Evolutionary conservation across 495 filamentous ascomycete genomes (phyloP).

Genomic region (Penicillium egyptiacum): DNA sequence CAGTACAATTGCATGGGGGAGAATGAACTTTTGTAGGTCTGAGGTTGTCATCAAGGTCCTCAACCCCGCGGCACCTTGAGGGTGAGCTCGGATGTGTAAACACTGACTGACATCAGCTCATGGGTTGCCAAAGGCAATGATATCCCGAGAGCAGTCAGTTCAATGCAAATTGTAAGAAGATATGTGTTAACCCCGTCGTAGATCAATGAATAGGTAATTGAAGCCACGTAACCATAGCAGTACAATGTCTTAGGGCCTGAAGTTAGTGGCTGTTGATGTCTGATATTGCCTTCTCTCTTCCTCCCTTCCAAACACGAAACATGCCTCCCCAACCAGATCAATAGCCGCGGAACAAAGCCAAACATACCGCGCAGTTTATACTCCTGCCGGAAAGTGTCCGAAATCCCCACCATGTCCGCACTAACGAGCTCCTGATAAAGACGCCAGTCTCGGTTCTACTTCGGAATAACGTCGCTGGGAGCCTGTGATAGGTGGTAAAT

Average conservation of each 20-base stretch:
- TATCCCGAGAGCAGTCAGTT: not conserved
- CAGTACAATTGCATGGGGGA: not conserved
- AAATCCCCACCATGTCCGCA: not conserved
- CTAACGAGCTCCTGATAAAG: not conserved
- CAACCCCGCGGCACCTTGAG: constrained; percentile 22
- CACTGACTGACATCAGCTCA: not conserved
- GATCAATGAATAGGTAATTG: not conserved
- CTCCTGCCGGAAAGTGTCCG: not conserved
- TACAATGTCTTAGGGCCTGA: not conserved
- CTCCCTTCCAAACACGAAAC: not conserved
- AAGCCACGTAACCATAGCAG: not conserved
- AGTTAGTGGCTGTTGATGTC: not conserved
- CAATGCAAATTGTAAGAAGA: not conserved
- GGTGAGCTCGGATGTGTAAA: not conserved
- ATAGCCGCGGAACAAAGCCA: not conserved
- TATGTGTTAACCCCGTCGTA: not conserved
- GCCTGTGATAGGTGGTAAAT: not conserved
- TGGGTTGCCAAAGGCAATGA: not conserved
- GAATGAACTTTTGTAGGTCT: constrained; percentile 14
- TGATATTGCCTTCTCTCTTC: not conserved
- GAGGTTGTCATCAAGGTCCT: constrained; percentile 24
- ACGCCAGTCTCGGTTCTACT: not conserved
- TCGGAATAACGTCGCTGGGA: not conserved
- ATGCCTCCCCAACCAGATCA: not conserved
- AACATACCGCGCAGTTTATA: not conserved